A percentile compares a stretch with the other conserved stretches of the same genome.
These are phyloP conservation scores for Vitis hybrid DNA, from an alignment of 177 flowering plant genomes.

Conservation along the genomic window DNA sequence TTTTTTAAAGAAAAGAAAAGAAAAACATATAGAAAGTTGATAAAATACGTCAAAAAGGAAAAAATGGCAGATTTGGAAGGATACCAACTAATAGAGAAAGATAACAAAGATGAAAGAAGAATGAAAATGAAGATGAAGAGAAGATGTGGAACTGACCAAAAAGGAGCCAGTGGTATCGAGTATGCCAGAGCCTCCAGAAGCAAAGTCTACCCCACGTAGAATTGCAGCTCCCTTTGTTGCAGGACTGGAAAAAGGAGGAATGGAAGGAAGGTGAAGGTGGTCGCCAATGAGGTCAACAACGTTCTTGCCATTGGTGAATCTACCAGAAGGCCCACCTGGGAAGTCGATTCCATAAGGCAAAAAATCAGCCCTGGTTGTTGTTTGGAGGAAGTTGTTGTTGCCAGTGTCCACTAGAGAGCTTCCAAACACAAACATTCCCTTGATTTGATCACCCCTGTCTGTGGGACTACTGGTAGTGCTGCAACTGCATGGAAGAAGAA, in stretches of 20 bases:
- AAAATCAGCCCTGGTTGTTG: slow-evolving; percentile 49
- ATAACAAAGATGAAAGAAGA: neutral
- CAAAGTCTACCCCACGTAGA: slow-evolving; percentile 59
- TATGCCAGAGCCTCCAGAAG: slow-evolving; percentile 73
- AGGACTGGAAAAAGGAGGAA: slow-evolving; percentile 40
- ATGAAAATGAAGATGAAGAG: neutral
- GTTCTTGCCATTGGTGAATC: slow-evolving; percentile 65
- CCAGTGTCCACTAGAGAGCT: slow-evolving; percentile 78
- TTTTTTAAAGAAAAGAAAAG: no score
- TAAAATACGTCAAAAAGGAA: no score
- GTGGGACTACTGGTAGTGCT: neutral
- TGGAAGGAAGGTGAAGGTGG: slow-evolving; percentile 25
- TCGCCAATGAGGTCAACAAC: slow-evolving; percentile 47
- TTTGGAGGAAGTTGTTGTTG: slow-evolving; percentile 55
- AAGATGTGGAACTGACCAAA: slow-evolving; percentile 22
- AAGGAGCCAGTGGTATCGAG: slow-evolving; percentile 53
- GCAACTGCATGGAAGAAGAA: neutral
- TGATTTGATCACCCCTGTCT: neutral
- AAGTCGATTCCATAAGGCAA: slow-evolving; percentile 68
- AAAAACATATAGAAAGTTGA: no score
- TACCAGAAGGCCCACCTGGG: slow-evolving; percentile 57
- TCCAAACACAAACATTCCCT: slow-evolving; percentile 74
- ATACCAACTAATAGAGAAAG: neutral
- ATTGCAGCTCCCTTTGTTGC: slow-evolving; percentile 38
- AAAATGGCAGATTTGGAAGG: no score